Conservation (phyloP, 139 green algal genomes). For the Zygnema cylindricum region DNA sequence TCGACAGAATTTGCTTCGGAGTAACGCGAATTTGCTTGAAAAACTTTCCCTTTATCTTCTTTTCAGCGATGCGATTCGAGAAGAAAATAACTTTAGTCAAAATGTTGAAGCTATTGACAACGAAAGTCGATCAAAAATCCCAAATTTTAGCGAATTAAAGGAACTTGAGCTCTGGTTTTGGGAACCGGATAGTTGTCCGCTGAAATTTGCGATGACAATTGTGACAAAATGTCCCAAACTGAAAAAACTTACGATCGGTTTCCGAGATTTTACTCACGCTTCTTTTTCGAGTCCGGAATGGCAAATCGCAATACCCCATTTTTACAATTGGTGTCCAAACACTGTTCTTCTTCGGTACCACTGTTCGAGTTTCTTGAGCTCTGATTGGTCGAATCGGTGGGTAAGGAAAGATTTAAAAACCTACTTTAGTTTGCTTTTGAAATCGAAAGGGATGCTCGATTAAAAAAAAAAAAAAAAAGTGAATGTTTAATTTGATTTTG, state of each 20-base stretch:
- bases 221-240: neutral
- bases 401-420: neutral
- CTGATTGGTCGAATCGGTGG: neutral
- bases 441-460: neutral
- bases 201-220: neutral
- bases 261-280: neutral
- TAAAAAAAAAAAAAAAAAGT: too few relatives aligned
- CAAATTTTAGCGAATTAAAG: neutral
- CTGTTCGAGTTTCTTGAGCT: neutral
- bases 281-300: neutral
- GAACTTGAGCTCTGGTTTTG: neutral
- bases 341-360: neutral
- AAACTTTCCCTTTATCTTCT: neutral
- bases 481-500: too few relatives aligned
- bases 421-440: neutral
- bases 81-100: neutral
- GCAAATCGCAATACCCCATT: neutral
- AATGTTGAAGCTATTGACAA: too few relatives aligned
- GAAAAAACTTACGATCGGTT: neutral
- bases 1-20: neutral
- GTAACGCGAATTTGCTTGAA: neutral
- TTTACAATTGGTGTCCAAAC: neutral
- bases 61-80: neutral
- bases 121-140: neutral
- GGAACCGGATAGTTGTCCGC: neutral